Evolutionary conservation across 345 rosid species (phyloP).

Genomic region (Clausena lansium): DNA sequence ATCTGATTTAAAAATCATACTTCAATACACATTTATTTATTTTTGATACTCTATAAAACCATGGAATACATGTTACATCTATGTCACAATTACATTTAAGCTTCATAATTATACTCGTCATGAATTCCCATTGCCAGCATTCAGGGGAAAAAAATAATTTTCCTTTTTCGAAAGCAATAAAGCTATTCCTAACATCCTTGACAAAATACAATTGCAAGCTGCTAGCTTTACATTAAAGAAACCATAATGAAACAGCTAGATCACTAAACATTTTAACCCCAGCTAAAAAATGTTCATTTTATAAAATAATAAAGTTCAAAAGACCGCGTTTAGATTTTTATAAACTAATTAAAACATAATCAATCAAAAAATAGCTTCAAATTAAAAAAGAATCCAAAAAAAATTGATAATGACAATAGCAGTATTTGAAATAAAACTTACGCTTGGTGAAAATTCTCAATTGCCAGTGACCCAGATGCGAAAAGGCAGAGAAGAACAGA

Average conservation of each 20-base stretch:
- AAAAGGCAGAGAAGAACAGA: conserved; percentile 40
- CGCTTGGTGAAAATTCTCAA: conserved; percentile 72
- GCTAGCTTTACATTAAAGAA: neutral
- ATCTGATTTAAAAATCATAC: neutral
- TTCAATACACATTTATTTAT: neutral
- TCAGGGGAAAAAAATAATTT: neutral
- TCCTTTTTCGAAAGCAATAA: neutral
- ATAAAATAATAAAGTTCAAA: neutral
- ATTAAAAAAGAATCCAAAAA: neutral
- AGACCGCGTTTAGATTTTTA: neutral
- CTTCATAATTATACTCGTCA: neutral
- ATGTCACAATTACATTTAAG: neutral
- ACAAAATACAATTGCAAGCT: neutral
- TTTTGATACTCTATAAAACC: neutral
- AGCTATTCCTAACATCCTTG: neutral
- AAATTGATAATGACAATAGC: neutral
- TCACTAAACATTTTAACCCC: conserved; percentile 9
- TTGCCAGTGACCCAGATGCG: conserved; percentile 50
- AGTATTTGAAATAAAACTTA: conserved; percentile 38
- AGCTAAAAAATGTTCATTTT: neutral
- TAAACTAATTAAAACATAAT: neutral
- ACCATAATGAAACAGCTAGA: conserved; percentile 7
- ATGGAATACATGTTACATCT: neutral
- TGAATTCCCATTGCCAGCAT: neutral
- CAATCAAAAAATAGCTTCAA: conserved; percentile 17